These are phyloP conservation scores for Wickerhamiella dianesei DNA, from an alignment of 805 yeast genomes.

Conservation along the genomic window DNA sequence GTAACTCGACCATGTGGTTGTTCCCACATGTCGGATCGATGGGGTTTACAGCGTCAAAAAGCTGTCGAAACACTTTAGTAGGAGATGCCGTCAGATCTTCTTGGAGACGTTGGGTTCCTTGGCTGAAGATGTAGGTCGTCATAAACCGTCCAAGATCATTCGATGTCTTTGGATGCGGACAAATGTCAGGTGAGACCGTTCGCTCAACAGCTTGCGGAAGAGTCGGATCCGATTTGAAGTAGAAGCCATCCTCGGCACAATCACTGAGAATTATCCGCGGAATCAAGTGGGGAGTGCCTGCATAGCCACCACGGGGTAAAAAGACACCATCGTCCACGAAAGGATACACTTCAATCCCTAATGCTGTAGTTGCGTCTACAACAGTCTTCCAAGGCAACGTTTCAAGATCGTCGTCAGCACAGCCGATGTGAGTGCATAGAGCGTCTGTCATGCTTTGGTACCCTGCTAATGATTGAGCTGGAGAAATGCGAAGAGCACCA, in stretches of 20 bases:
- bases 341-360: slow-evolving; percentile 17
- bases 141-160: slow-evolving; percentile 12
- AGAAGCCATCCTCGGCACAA: slow-evolving; percentile 21
- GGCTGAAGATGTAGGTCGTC: slow-evolving; percentile 13
- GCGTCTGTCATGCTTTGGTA: slow-evolving; percentile 13
- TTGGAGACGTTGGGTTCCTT: slow-evolving; percentile 12
- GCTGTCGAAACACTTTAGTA: slow-evolving; percentile 19
- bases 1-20: slow-evolving; percentile 26
- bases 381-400: slow-evolving; percentile 16
- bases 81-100: slow-evolving; percentile 3
- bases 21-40: slow-evolving; percentile 19
- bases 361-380: slow-evolving; percentile 17
- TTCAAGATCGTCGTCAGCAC: slow-evolving; percentile 14
- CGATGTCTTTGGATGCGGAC: background rate
- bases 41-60: slow-evolving; percentile 25
- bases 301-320: slow-evolving; percentile 15
- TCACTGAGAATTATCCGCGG: slow-evolving; percentile 21
- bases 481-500: slow-evolving; percentile 13
- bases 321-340: slow-evolving; percentile 21
- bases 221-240: slow-evolving; percentile 12
- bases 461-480: slow-evolving; percentile 10
- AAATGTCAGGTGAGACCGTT: slow-evolving; percentile 1
- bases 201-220: slow-evolving; percentile 3
- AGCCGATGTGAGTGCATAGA: slow-evolving; percentile 9
- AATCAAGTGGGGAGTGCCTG: slow-evolving; percentile 8